These are phyloP conservation scores for Cystoderma amianthinum DNA, from an alignment of 768 basidiomycete species.

Conservation along the genomic window DNA sequence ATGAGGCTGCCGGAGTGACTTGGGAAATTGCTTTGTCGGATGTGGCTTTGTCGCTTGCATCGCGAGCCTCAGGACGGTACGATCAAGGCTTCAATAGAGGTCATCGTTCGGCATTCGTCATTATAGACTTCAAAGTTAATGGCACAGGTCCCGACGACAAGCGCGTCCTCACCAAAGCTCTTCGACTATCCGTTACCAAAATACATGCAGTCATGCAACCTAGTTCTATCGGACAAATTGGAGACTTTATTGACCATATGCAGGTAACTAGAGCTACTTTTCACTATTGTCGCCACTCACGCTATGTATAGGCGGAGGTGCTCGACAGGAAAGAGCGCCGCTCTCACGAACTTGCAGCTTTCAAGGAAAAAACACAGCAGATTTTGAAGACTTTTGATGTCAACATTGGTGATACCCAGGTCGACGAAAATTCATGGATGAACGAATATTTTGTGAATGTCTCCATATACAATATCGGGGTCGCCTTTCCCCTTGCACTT, in stretches of 20 bases:
- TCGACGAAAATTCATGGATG: constrained; percentile 40
- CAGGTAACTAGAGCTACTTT: constrained; percentile 40
- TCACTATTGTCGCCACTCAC: constrained; percentile 3
- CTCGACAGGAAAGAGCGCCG: constrained; percentile 68
- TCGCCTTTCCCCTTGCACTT: constrained; percentile 80
- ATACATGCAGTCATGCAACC: constrained; percentile 94
- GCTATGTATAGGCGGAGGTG: constrained; percentile 56
- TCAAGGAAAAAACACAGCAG: constrained; percentile 73
- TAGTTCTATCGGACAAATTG: constrained; percentile 85
- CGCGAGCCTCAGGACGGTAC: constrained; percentile 32
- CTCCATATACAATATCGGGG: constrained; percentile 64
- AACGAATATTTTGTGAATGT: constrained; percentile 48
- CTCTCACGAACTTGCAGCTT: constrained; percentile 68
- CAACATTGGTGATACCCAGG: constrained; percentile 34
- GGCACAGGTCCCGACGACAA: constrained; percentile 18
- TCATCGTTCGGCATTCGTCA: constrained; percentile 76
- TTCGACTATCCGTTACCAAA: constrained; percentile 59
- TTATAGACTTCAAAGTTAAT: constrained; percentile 59
- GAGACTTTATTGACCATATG: constrained; percentile 81
- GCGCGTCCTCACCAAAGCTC: constrained; percentile 17
- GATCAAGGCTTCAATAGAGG: constrained; percentile 45
- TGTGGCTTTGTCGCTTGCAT: constrained; percentile 79
- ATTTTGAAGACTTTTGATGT: constrained; percentile 74
- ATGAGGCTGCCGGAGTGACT: constrained; percentile 32
- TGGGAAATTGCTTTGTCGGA: constrained; percentile 74